Base-by-base conservation (phyloP, 768 basidiomycete species). In the Amanita pallidorosea region DNA sequence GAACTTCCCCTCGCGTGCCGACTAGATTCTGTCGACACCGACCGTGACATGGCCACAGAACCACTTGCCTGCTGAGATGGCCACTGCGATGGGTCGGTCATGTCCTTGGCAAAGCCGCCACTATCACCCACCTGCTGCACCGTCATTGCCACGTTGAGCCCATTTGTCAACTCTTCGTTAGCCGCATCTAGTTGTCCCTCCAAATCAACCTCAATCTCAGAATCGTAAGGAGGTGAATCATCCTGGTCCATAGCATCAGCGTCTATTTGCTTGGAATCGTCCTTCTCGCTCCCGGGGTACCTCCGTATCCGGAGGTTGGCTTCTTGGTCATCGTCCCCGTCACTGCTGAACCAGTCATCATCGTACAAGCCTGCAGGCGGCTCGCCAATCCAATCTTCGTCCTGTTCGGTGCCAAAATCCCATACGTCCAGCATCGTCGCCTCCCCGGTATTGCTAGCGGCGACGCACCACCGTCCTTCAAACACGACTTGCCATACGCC, bases 401-500 rank as follows among this genome's bases (percentile, higher is more conserved):
- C 85, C 9, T 70, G 68, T 60, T 82, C 85, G 45, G 70, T 73
- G 13, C 85, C 89, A 62, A 91, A 92, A 71, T 92, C 88, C 88
- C 88, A 92, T 22, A 92, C 89, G 60, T 92, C 89, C 49, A 92
- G 70, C 52, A 87, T 83, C 4, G 89, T 91, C 5, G 77, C 66
- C 57, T 87, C 79, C 54, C 78, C 79, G 52, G 84, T 74, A 57
- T 92, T 90, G 61, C 88, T 90, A 27, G 96, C 96, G 7, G 93
- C 92, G 41, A 99, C 90, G 61, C 92, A 90, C 78, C 91, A 91
- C 53, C 92, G 72, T 0, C 92, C 90, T 65, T 94, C 88, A 64
- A 95, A 96, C 27, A 91, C 83, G 40, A 98, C 91, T 67, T 98
- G 95, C 95, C 95, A 99, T 20, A 99, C 96, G 11, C 91, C 93